Evolutionary conservation across 345 rosid species (phyloP).

Genomic region (Acer campestre): DNA sequence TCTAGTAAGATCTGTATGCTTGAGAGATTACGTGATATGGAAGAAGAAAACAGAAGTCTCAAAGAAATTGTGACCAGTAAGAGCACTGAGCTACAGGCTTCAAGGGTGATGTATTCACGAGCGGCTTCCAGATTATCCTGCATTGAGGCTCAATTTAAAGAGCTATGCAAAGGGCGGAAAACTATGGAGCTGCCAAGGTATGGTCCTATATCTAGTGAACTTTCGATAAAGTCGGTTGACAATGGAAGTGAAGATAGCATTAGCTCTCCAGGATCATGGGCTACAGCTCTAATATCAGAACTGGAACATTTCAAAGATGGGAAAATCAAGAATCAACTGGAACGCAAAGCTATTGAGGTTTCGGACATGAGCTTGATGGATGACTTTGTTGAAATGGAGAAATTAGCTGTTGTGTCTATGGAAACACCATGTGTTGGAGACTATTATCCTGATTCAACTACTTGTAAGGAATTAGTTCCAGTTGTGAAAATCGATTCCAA

Average conservation of each 20-base stretch:
- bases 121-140: slow-evolving; percentile 52
- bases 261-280: slow-evolving; percentile 70
- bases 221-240: slow-evolving; percentile 35
- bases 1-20: slow-evolving; percentile 43
- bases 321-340: slow-evolving; percentile 33
- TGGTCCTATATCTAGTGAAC: slow-evolving; percentile 32
- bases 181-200: slow-evolving; percentile 34
- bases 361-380: slow-evolving; percentile 70
- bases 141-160: slow-evolving; percentile 40
- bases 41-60: slow-evolving; percentile 77
- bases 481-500: slow-evolving; percentile 19
- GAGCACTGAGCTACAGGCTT: slow-evolving; percentile 56
- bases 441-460: slow-evolving; percentile 2
- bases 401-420: slow-evolving; percentile 65
- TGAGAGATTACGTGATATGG: slow-evolving; percentile 56
- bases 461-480: slow-evolving; percentile 37
- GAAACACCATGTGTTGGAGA: slow-evolving; percentile 35
- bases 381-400: slow-evolving; percentile 84
- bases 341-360: slow-evolving; percentile 29
- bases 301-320: slow-evolving; percentile 45
- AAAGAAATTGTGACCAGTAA: slow-evolving; percentile 61
- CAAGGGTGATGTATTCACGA: slow-evolving; percentile 50
- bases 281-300: slow-evolving; percentile 55
- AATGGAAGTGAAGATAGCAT: slow-evolving; percentile 44
- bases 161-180: slow-evolving; percentile 31